phyloP scores from a whole-genome alignment of 768 basidiomycete genomes.

The Pulveroboletus sp. region DNA sequence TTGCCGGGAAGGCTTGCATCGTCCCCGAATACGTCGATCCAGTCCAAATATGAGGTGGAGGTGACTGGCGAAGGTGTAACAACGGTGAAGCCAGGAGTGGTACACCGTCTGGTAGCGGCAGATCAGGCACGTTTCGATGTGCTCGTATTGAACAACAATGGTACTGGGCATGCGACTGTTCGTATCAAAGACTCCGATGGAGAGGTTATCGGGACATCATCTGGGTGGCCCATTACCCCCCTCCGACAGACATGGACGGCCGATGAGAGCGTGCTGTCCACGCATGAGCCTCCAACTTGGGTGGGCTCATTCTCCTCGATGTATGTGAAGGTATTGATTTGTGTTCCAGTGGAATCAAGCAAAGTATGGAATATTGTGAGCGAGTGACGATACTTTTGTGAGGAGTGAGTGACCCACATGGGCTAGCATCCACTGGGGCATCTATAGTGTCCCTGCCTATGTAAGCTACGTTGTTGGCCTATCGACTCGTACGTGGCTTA shows the following conservation, averaged over 20 bases:
- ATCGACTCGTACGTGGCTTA: not conserved
- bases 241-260: constrained; percentile 39
- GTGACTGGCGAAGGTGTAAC: constrained; percentile 35
- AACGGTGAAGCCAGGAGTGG: constrained; percentile 38
- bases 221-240: constrained; percentile 36
- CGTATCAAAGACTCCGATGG: constrained; percentile 34
- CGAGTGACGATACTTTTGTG: not conserved
- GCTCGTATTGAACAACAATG: constrained; percentile 35
- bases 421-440: constrained; percentile 47
- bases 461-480: constrained; percentile 6
- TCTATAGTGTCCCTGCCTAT: constrained; percentile 46
- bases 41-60: constrained; percentile 32
- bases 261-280: constrained; percentile 32
- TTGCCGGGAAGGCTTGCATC: constrained; percentile 32
- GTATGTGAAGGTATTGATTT: not conserved
- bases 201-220: constrained; percentile 31
- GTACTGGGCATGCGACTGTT: constrained; percentile 27
- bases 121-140: constrained; percentile 51
- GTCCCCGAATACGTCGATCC: constrained; percentile 30
- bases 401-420: not conserved
- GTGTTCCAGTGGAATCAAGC: constrained; percentile 42
- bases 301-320: constrained; percentile 25
- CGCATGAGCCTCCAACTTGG: constrained; percentile 54
- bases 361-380: constrained; percentile 51
- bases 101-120: constrained; percentile 44